Base-by-base conservation (phyloP, 495 filamentous ascomycete species). In the Amniculicola lignicola region DNA sequence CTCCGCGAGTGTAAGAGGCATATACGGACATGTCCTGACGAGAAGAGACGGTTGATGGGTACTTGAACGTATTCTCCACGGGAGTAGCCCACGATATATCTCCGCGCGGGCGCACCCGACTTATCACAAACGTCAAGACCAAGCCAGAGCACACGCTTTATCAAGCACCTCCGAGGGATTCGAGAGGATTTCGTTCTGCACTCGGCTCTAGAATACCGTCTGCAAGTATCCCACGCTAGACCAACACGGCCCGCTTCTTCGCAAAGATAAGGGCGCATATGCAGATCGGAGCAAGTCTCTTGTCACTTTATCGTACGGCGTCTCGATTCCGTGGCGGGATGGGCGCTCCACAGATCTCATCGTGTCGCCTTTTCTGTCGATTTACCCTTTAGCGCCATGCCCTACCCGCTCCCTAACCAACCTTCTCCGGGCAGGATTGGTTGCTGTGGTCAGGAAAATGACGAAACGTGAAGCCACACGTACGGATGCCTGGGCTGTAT, bases 191-290 rank as follows among this genome's bases (percentile, higher is more conserved):
- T 10, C 21, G 7, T 22, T 15, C 41, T 16, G 22, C 4, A 25
- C 5, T 44, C 41, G 9, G 25, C 16, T 6, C 41, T 22, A 5
- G 18, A 25, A 4, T 15, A 44, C 22, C 21, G 44, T 11, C 29
- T 33, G 12, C 14, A 33, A 5, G 27, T 5, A 6, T 7, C 10
- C 45, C 9, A 19, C 45, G 22, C 54, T 57, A 57, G 5, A 5
- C 38, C 29, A 24, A 56, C 24, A 29, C 24, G 33, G 41, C 19
- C 19, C 28, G 47, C 39, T 54, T 37, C 43, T 6, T 40, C 25
- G 25, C 23, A 15, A 25, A 61, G 58, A 61, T 61, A 61, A 61
- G 51, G 52, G 40, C 40, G 58, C 45, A 55, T 56, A 61, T 39
- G 24, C 16, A 27, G 25, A 28, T 39, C 21, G 29, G 45, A 61